These are phyloP conservation scores for Saccharomyces hybrid DNA, from an alignment of 1,139 yeast genomes.

Conservation along the genomic window DNA sequence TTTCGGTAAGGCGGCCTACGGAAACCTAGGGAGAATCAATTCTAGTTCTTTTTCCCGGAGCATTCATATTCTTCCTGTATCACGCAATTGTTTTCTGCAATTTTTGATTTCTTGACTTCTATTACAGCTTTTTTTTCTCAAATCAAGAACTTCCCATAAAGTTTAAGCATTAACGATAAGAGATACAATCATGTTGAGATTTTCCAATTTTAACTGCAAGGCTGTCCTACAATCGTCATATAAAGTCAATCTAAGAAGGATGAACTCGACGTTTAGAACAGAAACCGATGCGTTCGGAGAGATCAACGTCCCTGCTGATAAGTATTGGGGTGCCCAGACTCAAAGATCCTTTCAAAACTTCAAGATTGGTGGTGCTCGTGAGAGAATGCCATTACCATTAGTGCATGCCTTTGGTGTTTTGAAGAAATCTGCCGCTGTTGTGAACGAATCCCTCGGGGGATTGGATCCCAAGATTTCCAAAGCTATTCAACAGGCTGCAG, in stretches of 20 bases:
- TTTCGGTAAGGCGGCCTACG: neutral
- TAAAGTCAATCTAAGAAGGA: neutral
- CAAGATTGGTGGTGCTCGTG: constrained; percentile 90
- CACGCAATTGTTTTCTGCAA: neutral
- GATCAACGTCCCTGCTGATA: constrained; percentile 75
- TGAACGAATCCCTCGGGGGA: constrained; percentile 72
- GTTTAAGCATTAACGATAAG: neutral
- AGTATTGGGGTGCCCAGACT: constrained; percentile 98
- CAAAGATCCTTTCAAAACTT: constrained; percentile 90
- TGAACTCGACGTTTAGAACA: constrained; percentile 39
- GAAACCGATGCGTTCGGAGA: constrained; percentile 97
- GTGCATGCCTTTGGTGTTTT: constrained; percentile 87
- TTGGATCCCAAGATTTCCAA: constrained; percentile 75
- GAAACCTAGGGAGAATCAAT: neutral
- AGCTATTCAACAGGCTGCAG: constrained; percentile 90
- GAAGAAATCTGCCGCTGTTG: constrained; percentile 92
- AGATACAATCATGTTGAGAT: neutral
- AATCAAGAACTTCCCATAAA: neutral
- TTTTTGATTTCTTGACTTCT: neutral
- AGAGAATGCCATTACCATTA: constrained; percentile 85
- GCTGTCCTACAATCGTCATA: neutral
- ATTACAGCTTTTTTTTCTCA: neutral
- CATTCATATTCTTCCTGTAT: neutral
- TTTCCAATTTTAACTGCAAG: neutral
- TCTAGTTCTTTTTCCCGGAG: neutral